These are phyloP conservation scores for Mycogone perniciosa DNA, from an alignment of 2,329 filamentous ascomycete genomes.

Conservation along the genomic window DNA sequence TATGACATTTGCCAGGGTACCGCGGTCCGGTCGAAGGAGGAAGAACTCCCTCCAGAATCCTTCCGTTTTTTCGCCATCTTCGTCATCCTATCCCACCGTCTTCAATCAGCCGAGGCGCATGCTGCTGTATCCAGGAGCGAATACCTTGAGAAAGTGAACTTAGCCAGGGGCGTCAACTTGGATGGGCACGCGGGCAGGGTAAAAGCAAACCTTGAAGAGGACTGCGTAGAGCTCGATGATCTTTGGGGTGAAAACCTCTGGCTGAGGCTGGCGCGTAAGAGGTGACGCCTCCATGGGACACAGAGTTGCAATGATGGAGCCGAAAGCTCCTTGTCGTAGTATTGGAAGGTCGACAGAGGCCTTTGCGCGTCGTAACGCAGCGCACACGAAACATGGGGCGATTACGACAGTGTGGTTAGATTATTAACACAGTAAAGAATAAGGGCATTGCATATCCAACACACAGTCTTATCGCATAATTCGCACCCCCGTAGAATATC, in stretches of 20 bases:
- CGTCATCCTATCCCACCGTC: constrained; percentile 46
- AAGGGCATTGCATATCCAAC: too few relatives aligned
- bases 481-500: too few relatives aligned
- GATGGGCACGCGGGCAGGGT: constrained; percentile 7
- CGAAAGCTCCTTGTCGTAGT: constrained; percentile 2
- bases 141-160: constrained; percentile 21
- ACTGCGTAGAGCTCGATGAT: constrained; percentile 83
- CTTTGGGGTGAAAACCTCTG: constrained; percentile 89
- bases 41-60: constrained; percentile 98
- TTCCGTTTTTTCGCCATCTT: constrained; percentile 66
- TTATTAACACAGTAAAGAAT: too few relatives aligned
- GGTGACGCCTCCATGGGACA: constrained; percentile 76
- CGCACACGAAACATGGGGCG: too few relatives aligned
- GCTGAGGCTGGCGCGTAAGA: constrained; percentile 84
- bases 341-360: too few relatives aligned
- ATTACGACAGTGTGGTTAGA: too few relatives aligned
- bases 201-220: constrained; percentile 61
- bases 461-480: too few relatives aligned
- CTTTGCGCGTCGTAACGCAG: too few relatives aligned
- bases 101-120: constrained; percentile 25
- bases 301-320: constrained; percentile 6
- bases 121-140: constrained; percentile 10
- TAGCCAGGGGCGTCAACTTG: constrained; percentile 13
- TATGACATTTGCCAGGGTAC: constrained; percentile 61
- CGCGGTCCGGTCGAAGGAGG: constrained; percentile 71